Percentiles rank a stretch among this genome's conserved stretches.
Evolutionary conservation across 1,284 basidiomycete genomes (phyloP).

Genomic region (Malassezia globosa): DNA sequence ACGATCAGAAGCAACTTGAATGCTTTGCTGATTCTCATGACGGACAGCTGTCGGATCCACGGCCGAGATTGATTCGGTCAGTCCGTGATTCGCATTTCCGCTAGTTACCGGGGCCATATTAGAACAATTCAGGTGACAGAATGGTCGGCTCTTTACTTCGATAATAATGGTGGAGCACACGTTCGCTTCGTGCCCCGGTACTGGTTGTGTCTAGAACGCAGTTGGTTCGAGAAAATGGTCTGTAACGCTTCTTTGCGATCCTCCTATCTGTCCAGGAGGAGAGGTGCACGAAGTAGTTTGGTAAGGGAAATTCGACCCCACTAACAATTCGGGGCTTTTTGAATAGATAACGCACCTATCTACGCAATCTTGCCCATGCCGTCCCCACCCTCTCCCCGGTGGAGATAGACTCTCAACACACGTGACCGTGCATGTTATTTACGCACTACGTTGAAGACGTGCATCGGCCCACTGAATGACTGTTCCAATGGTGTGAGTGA

Average conservation of each 20-base stretch:
- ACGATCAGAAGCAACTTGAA: slow-evolving; percentile 43
- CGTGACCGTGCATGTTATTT: background rate
- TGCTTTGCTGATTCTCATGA: slow-evolving; percentile 40
- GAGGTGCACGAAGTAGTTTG: no score
- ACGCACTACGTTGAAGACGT: slow-evolving; percentile 2
- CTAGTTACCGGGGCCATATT: slow-evolving; percentile 39
- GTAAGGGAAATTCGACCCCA: no score
- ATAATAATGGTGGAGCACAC: slow-evolving; percentile 34
- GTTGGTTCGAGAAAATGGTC: slow-evolving; percentile 45
- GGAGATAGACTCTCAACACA: background rate
- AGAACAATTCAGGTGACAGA: slow-evolving; percentile 13
- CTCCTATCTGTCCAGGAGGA: slow-evolving; percentile 12
- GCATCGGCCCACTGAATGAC: slow-evolving; percentile 19
- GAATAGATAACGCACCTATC: no score
- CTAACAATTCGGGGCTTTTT: no score
- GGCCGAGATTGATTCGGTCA: slow-evolving; percentile 19
- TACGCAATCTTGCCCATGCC: no score
- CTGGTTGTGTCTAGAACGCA: slow-evolving; percentile 38
- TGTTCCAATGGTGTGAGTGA: slow-evolving; percentile 36
- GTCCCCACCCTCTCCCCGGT: no score
- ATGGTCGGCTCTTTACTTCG: slow-evolving; percentile 26
- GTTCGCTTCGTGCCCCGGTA: slow-evolving; percentile 44
- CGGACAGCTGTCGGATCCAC: slow-evolving; percentile 44
- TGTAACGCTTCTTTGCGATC: background rate
- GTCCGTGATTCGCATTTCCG: slow-evolving; percentile 3